A percentile compares a stretch with the other conserved stretches of the same genome.
These are phyloP conservation scores for Exophiala bonariae DNA, from an alignment of 2,329 filamentous ascomycete genomes.

Conservation along the genomic window DNA sequence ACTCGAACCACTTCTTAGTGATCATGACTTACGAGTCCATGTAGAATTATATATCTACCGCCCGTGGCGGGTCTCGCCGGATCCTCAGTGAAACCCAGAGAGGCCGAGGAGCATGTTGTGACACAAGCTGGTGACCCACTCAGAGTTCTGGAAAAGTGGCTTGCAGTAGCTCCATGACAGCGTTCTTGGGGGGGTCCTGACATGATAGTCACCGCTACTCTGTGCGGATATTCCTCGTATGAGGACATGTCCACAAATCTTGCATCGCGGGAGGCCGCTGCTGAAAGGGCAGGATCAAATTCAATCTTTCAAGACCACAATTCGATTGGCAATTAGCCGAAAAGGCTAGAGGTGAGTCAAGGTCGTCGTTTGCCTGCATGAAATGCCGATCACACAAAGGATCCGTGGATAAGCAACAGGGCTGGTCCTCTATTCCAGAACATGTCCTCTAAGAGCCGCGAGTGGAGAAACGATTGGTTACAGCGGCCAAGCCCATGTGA, in stretches of 20 bases:
- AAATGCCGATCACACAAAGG: constrained; percentile 13
- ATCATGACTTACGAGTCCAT: no score
- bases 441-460: constrained; percentile 13
- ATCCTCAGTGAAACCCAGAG: no score
- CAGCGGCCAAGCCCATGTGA: constrained; percentile 12
- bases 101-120: no score
- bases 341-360: not conserved
- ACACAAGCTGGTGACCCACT: constrained; percentile 8
- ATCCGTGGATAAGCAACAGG: constrained; percentile 9
- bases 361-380: not conserved
- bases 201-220: constrained; percentile 22
- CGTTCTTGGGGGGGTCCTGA: constrained; percentile 8
- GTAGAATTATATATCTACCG: no score
- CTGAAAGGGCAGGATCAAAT: not conserved
- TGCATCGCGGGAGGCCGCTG: constrained; percentile 1
- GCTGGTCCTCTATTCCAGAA: constrained; percentile 17
- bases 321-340: not conserved
- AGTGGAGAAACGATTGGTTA: not conserved
- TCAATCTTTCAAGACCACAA: not conserved
- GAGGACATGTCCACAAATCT: constrained; percentile 5
- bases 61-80: no score
- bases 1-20: no score
- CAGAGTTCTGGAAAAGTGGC: constrained; percentile 11
- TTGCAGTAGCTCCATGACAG: constrained; percentile 20
- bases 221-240: not conserved